Conservation (phyloP, 257 asterid genomes). For the Rubia yunnanensis region DNA sequence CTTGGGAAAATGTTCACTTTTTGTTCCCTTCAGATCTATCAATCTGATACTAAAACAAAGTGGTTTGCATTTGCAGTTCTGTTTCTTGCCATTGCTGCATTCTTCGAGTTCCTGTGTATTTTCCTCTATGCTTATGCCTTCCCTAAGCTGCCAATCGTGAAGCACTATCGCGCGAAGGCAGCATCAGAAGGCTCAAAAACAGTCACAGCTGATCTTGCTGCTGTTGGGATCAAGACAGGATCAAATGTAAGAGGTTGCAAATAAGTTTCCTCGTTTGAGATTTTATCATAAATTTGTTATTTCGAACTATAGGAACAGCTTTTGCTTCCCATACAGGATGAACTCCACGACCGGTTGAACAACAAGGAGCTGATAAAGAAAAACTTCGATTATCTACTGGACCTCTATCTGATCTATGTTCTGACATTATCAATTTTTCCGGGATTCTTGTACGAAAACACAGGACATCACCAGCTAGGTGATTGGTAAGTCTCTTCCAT, state of each 20-base stretch:
- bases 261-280: not conserved
- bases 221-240: constrained; percentile 40
- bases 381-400: constrained; percentile 46
- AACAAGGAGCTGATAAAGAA: constrained; percentile 38
- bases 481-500: constrained; percentile 41
- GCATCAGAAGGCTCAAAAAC: constrained; percentile 77
- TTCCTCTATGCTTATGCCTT: constrained; percentile 27
- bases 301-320: not conserved
- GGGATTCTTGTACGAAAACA: constrained; percentile 67
- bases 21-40: no score
- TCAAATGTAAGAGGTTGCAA: constrained; percentile 10
- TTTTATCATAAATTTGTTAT: not conserved
- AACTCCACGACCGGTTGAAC: constrained; percentile 34
- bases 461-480: constrained; percentile 63
- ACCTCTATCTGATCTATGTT: constrained; percentile 39
- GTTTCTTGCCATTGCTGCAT: constrained; percentile 30
- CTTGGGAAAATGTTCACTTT: no score
- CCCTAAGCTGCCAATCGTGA: constrained; percentile 31
- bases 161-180: constrained; percentile 34
- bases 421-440: constrained; percentile 61
- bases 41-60: not conserved
- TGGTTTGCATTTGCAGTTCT: constrained; percentile 22
- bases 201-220: constrained; percentile 79
- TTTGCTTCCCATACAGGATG: constrained; percentile 14
- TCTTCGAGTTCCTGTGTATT: constrained; percentile 25